Evolutionary conservation across 306 rosid species (phyloP).

Genomic region (Cicer chorassanicum): DNA sequence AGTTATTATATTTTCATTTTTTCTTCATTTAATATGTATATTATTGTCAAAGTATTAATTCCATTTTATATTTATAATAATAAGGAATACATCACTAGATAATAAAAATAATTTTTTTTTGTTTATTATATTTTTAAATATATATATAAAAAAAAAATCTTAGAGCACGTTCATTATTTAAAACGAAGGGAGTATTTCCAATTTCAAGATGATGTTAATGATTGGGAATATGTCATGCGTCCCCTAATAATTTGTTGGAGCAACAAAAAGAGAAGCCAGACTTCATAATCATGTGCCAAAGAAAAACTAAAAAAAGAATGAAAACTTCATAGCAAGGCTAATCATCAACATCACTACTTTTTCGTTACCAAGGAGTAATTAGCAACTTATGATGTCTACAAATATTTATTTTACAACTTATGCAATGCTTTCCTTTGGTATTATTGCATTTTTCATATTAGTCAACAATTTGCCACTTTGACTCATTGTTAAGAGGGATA

Average conservation of each 20-base stretch:
- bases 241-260: slow-evolving; percentile 42
- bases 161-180: no score
- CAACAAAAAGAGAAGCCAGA: slow-evolving; percentile 4
- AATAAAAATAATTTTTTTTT: no score
- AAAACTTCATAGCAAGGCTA: slow-evolving; percentile 7
- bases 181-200: no score
- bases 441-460: neutral
- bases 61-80: no score
- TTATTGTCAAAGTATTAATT: no score
- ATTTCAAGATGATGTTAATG: neutral
- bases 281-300: slow-evolving; percentile 25
- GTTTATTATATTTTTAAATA: no score
- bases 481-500: neutral
- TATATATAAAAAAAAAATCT: no score
- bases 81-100: no score
- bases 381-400: neutral
- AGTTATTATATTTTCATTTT: no score
- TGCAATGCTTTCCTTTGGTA: no score
- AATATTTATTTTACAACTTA: no score
- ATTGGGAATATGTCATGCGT: slow-evolving; percentile 47
- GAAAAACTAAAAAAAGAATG: neutral
- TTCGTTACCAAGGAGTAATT: neutral
- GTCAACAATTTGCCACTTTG: slow-evolving; percentile 5
- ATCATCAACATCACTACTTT: slow-evolving; percentile 22
- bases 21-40: no score